These are phyloP conservation scores for Amanita inopinata DNA, from an alignment of 768 basidiomycete species.

Conservation along the genomic window DNA sequence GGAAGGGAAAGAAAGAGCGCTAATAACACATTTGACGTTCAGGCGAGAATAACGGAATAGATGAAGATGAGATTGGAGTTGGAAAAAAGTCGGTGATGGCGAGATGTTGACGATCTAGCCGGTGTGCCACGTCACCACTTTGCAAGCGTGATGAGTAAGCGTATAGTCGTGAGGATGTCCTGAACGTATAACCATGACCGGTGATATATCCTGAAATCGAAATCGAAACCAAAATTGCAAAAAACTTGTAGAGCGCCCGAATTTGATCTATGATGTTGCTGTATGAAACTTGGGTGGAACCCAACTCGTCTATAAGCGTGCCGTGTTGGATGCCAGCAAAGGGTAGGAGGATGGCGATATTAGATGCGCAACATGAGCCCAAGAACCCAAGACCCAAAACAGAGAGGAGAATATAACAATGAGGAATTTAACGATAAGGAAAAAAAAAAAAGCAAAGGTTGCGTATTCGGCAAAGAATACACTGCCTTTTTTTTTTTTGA, in stretches of 20 bases:
- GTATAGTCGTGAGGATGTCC: conserved; percentile 3
- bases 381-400: not conserved
- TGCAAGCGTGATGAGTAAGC: not conserved
- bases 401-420: not conserved
- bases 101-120: not conserved
- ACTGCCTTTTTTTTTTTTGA: conserved; percentile 1
- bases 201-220: conserved; percentile 7
- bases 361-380: conserved; percentile 1
- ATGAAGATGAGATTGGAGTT: conserved; percentile 8
- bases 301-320: conserved; percentile 4
- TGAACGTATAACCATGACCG: conserved; percentile 7
- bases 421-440: not conserved
- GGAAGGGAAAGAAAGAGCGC: conserved; percentile 1
- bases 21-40: conserved; percentile 9
- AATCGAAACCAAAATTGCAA: conserved; percentile 6
- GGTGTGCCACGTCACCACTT: not conserved
- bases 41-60: conserved; percentile 7
- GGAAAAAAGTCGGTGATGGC: not conserved
- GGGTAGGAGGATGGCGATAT: not conserved
- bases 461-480: not conserved
- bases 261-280: conserved; percentile 2
- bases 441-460: not conserved
- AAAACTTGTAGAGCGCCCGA: conserved; percentile 1
- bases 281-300: conserved; percentile 1
- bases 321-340: not conserved